Conservation (phyloP, 805 yeast species). For the Cyberlindnera suaveolens region DNA sequence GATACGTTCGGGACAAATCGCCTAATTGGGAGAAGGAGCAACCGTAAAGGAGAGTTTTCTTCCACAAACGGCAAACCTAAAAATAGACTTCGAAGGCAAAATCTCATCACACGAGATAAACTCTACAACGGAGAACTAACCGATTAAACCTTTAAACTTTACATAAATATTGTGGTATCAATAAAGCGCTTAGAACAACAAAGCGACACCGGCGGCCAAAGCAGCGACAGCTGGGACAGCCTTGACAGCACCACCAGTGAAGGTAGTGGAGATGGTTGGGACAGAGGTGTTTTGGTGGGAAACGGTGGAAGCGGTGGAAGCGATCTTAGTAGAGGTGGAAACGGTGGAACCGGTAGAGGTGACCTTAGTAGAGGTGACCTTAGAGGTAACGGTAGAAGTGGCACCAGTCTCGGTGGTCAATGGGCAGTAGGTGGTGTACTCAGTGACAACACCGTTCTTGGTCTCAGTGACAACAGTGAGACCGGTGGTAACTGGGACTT, state of each 20-base stretch:
- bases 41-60: too few relatives aligned
- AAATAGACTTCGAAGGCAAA: too few relatives aligned
- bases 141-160: conserved; percentile 8
- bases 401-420: conserved; percentile 9
- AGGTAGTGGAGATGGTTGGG: conserved; percentile 24
- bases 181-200: conserved; percentile 33
- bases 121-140: conserved; percentile 1
- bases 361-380: conserved; percentile 9
- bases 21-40: too few relatives aligned
- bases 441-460: conserved; percentile 17
- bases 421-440: conserved; percentile 22
- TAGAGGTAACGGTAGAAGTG: conserved; percentile 11
- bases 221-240: conserved; percentile 44
- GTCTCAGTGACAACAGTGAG: conserved; percentile 22
- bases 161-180: conserved; percentile 15
- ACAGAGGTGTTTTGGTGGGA: conserved; percentile 9
- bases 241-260: conserved; percentile 39
- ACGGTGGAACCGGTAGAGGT: too few relatives aligned
- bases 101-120: too few relatives aligned
- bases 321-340: conserved; percentile 8
- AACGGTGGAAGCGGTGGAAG: conserved; percentile 1
- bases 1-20: too few relatives aligned
- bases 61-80: too few relatives aligned
- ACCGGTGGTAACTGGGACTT: conserved; percentile 24
- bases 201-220: conserved; percentile 44